Percentiles rank a stretch among this genome's conserved stretches.
Conservation (phyloP, 2,329 filamentous ascomycete species). For the Arthroderma sp. region DNA sequence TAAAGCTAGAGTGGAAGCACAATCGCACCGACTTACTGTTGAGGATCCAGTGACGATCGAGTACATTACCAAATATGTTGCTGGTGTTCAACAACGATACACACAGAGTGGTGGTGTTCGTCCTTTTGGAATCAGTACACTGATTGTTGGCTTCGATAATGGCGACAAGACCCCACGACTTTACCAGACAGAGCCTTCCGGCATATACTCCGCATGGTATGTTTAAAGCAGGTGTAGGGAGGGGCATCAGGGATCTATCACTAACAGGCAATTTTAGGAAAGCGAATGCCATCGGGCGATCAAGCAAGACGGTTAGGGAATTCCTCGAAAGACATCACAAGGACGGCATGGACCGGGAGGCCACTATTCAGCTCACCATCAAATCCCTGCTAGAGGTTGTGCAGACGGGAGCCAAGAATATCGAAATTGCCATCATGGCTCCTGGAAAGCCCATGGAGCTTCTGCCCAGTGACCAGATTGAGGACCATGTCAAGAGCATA, state of each 20-base stretch:
- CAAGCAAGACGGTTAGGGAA: constrained; percentile 96
- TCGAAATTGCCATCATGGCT: constrained; percentile 97
- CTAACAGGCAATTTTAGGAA: constrained; percentile 52
- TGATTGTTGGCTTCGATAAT: constrained; percentile 97
- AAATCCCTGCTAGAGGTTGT: constrained; percentile 97
- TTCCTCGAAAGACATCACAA: constrained; percentile 99
- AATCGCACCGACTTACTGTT: constrained; percentile 91
- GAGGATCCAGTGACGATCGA: constrained; percentile 97
- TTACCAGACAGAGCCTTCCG: constrained; percentile 98
- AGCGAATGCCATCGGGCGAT: constrained; percentile 95
- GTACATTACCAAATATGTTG: constrained; percentile 99
- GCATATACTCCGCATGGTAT: constrained; percentile 97
- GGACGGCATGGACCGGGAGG: constrained; percentile 90
- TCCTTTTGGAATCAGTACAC: constrained; percentile 95
- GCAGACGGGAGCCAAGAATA: constrained; percentile 98
- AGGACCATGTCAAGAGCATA: constrained; percentile 95
- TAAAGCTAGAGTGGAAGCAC: constrained; percentile 92
- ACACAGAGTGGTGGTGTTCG: constrained; percentile 96
- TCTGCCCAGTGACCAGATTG: constrained; percentile 89
- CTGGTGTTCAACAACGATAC: constrained; percentile 95
- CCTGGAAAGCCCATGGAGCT: constrained; percentile 85
- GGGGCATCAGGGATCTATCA: constrained; percentile 9
- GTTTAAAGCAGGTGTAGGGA: constrained; percentile 20
- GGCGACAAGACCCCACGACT: constrained; percentile 77
- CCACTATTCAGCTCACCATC: constrained; percentile 92